Conservation (phyloP, 2,329 filamentous ascomycete genomes). For the Gnomoniopsis smithogilvyi region DNA sequence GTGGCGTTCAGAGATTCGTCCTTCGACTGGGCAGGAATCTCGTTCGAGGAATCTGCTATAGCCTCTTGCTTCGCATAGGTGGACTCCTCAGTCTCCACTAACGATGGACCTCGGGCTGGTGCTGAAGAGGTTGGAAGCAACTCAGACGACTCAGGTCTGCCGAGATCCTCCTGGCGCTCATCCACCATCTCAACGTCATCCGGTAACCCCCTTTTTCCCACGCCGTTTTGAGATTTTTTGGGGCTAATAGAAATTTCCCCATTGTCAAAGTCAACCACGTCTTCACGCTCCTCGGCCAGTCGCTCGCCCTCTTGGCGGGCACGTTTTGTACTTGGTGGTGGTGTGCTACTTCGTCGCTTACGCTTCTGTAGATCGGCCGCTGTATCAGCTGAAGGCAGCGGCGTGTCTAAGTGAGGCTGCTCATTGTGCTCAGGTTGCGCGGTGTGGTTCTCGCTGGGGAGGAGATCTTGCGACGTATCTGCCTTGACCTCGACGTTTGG, state of each 20-base stretch:
- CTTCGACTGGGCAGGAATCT: background rate
- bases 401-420: slow-evolving; percentile 6
- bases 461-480: slow-evolving; percentile 18
- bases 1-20: background rate
- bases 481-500: slow-evolving; percentile 17
- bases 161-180: background rate
- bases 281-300: slow-evolving; percentile 19
- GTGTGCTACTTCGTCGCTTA: slow-evolving; percentile 64
- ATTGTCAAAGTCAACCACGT: slow-evolving; percentile 30
- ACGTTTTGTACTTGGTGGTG: slow-evolving; percentile 52
- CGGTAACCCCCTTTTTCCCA: background rate
- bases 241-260: slow-evolving; percentile 12
- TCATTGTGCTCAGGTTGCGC: background rate
- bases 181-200: background rate
- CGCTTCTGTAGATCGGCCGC: slow-evolving; percentile 47
- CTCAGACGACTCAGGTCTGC: slow-evolving; percentile 1
- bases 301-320: slow-evolving; percentile 38
- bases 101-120: background rate
- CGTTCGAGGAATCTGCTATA: slow-evolving; percentile 4
- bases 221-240: slow-evolving; percentile 5
- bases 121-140: background rate
- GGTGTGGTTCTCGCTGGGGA: background rate
- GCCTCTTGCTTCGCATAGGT: background rate
- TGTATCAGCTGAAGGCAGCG: slow-evolving; percentile 28
- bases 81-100: background rate